A percentile compares a stretch with the other conserved stretches of the same genome.
Evolutionary conservation across 495 filamentous ascomycete genomes (phyloP).

Genomic region (Aspergillus asperescens): DNA sequence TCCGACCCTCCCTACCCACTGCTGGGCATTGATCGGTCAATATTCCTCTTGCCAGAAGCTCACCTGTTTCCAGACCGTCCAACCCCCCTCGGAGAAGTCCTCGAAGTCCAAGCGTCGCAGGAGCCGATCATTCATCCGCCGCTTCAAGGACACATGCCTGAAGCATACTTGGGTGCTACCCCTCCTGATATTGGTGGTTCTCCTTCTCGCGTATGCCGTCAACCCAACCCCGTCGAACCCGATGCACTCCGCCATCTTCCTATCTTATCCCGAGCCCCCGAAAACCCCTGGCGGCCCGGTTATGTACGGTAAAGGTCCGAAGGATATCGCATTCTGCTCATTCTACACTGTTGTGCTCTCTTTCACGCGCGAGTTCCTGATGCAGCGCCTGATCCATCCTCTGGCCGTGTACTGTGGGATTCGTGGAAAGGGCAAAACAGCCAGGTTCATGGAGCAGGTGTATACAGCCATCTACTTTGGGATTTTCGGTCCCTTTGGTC

Average conservation of each 20-base stretch:
- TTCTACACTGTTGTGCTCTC: conserved; percentile 88
- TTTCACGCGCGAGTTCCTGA: conserved; percentile 93
- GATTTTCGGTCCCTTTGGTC: conserved; percentile 75
- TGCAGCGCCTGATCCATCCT: conserved; percentile 86
- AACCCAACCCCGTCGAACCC: conserved; percentile 81
- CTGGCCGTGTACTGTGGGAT: conserved; percentile 68
- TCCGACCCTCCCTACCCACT: conserved; percentile 34
- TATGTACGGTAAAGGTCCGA: conserved; percentile 85
- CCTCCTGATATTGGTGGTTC: conserved; percentile 58
- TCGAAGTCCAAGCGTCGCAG: conserved; percentile 45
- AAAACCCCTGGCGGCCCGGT: conserved; percentile 47
- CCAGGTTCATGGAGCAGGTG: conserved; percentile 94
- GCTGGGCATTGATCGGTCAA: not conserved
- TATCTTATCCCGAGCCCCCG: conserved; percentile 75
- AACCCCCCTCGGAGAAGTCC: conserved; percentile 27
- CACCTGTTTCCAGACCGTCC: conserved; percentile 20
- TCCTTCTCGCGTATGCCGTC: conserved; percentile 64
- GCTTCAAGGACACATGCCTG: conserved; percentile 59
- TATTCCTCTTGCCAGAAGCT: conserved; percentile 12
- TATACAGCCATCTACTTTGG: conserved; percentile 97
- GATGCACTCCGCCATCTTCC: conserved; percentile 80
- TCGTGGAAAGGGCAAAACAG: conserved; percentile 68
- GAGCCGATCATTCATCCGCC: conserved; percentile 56
- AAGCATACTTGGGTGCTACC: conserved; percentile 81
- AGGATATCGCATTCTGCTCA: conserved; percentile 79